These are phyloP conservation scores for Micromonas commoda DNA, from an alignment of 139 green algal species.

Conservation along the genomic window DNA sequence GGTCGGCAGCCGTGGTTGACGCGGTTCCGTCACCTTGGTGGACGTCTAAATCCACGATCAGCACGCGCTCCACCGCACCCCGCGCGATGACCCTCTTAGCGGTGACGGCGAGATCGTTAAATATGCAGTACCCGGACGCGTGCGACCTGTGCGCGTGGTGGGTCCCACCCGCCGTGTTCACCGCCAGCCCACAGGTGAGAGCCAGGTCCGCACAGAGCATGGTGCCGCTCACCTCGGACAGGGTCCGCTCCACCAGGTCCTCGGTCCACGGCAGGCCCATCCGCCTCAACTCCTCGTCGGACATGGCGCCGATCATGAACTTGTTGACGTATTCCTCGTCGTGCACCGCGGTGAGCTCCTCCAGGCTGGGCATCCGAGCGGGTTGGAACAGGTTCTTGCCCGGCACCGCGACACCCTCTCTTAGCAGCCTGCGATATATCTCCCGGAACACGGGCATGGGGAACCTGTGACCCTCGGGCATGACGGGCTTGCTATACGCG, in stretches of 20 bases:
- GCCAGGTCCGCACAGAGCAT: not conserved
- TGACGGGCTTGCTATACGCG: conserved; percentile 56
- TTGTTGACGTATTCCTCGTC: conserved; percentile 51
- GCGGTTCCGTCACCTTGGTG: conserved; percentile 77
- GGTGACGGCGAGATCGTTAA: conserved; percentile 80
- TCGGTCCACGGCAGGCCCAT: conserved; percentile 42
- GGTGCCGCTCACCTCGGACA: conserved; percentile 26
- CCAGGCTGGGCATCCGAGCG: conserved; percentile 4
- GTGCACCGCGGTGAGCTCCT: conserved; percentile 55
- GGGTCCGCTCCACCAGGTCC: conserved; percentile 45
- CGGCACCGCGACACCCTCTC: conserved; percentile 37
- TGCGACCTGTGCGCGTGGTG: conserved; percentile 64
- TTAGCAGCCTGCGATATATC: conserved; percentile 49
- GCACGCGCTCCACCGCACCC: conserved; percentile 45
- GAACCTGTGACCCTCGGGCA: conserved; percentile 63
- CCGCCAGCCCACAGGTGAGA: conserved; percentile 27
- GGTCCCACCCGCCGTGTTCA: conserved; percentile 47
- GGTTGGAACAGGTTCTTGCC: conserved; percentile 8
- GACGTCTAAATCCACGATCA: conserved; percentile 85
- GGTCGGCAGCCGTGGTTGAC: conserved; percentile 38
- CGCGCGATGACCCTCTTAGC: conserved; percentile 42
- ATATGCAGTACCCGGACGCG: conserved; percentile 77
- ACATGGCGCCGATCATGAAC: conserved; percentile 46
- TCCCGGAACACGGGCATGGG: conserved; percentile 64
- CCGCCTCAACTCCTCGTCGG: conserved; percentile 24